Conservation (phyloP, 2,329 filamentous ascomycete species). For the Fusarium tupiense region DNA sequence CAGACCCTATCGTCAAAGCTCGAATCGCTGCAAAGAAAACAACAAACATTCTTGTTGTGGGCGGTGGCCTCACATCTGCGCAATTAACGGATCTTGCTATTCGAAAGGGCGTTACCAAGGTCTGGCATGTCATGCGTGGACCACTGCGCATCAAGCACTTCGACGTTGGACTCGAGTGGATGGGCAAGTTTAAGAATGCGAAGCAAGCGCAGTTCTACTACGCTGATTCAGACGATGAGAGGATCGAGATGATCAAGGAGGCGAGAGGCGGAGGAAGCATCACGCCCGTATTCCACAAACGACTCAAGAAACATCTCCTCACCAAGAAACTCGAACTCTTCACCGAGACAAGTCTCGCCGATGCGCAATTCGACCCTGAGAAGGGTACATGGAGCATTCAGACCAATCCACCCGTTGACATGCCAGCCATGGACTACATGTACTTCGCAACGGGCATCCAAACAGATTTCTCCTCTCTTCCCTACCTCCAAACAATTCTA, state of each 20-base stretch:
- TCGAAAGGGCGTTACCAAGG: constrained; percentile 70
- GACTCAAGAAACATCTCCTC: constrained; percentile 69
- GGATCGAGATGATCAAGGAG: constrained; percentile 70
- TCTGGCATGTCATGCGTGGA: constrained; percentile 76
- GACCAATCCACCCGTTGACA: constrained; percentile 62
- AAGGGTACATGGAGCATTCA: constrained; percentile 53
- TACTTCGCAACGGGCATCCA: constrained; percentile 80
- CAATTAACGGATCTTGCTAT: constrained; percentile 76
- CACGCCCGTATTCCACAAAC: constrained; percentile 73
- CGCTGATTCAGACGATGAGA: constrained; percentile 75
- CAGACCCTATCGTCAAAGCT: constrained; percentile 59
- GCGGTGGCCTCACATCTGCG: constrained; percentile 79
- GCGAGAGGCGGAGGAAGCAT: constrained; percentile 82
- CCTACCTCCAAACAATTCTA: constrained; percentile 69
- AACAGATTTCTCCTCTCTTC: constrained; percentile 68
- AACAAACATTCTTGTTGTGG: constrained; percentile 77
- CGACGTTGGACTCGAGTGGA: constrained; percentile 80
- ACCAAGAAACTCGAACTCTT: constrained; percentile 63
- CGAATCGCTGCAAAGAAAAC: constrained; percentile 60
- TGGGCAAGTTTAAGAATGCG: constrained; percentile 83
- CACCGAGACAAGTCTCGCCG: constrained; percentile 65
- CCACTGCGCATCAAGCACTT: constrained; percentile 75
- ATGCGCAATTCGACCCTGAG: constrained; percentile 59
- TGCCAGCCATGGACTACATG: constrained; percentile 73
- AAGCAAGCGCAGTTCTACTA: constrained; percentile 82